Percentiles rank a stretch among this genome's conserved stretches.
Evolutionary conservation across 768 basidiomycete genomes (phyloP).

Genomic region (Filobasidium floriforme): DNA sequence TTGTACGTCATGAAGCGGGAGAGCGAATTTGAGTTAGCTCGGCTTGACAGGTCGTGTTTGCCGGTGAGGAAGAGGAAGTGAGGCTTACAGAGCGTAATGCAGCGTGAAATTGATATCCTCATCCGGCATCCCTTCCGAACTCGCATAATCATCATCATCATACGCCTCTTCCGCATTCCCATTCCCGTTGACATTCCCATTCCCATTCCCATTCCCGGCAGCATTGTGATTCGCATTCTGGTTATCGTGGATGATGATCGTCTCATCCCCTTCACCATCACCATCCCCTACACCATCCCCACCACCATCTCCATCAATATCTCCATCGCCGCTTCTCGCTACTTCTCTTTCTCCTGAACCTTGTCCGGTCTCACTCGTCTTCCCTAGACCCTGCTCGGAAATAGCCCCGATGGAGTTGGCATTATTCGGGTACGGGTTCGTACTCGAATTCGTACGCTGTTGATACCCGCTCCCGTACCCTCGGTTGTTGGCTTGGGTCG

Average conservation of each 20-base stretch:
- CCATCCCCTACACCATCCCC: too few relatives aligned
- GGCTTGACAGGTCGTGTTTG: neutral
- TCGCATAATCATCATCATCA: constrained; percentile 38
- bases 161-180: constrained; percentile 22
- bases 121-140: constrained; percentile 41
- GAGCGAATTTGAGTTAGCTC: too few relatives aligned
- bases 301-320: too few relatives aligned
- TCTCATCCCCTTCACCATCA: too few relatives aligned
- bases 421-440: neutral
- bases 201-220: neutral
- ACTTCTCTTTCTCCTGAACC: too few relatives aligned
- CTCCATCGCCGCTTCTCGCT: too few relatives aligned
- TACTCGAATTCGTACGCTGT: neutral
- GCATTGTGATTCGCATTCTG: neutral
- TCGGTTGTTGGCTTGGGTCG: neutral
- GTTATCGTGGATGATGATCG: too few relatives aligned
- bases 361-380: too few relatives aligned
- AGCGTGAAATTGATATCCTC: constrained; percentile 45
- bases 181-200: neutral
- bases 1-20: too few relatives aligned
- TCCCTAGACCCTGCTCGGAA: too few relatives aligned
- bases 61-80: neutral
- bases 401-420: neutral
- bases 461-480: neutral
- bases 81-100: constrained; percentile 44